Base-by-base conservation (phyloP, 1,284 basidiomycete species). In the Athelia psychrophila region DNA sequence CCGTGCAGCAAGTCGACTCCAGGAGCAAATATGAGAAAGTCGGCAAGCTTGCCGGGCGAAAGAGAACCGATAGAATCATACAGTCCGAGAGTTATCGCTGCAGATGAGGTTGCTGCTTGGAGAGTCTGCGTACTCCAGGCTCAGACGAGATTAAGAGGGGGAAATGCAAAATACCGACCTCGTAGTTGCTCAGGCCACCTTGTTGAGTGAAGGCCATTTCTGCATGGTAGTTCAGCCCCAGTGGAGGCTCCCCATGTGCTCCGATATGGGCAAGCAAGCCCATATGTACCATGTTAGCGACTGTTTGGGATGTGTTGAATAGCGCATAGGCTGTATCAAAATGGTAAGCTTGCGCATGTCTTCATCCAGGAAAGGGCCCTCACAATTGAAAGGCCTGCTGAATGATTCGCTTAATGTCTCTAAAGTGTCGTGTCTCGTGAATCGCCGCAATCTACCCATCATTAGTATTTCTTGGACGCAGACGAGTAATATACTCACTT, bases 211-310 rank as follows among this genome's bases (percentile, higher is more conserved):
- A 86, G 52, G 70, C 74, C 78, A 88, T 83, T 60, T 89, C 86
- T 19, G 79, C 77, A 55, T 89, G 87, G 59, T 88, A 89, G 67
- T 86, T 87, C n/a, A 83, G 60, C 1, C 86, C 86, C 13, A 87
- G 65, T 0, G 87, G 86, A 2, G 81, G 76, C 64, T 89, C 87
- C n/a, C 86, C 86, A 57, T 89, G 86, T 0, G 86, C 86, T 24
- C 86, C 86, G 53, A 89, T 84, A 56, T 86, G 80, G 1, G 81
- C 74, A 23, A 74, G 72, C 19, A 87, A 63, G n/a, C 78, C 86
- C 61, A 66, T 78, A 20, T 75, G 69, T 10, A 87, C 80, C 82
- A 88, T 83, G 59, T 83, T 80, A 1, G 84, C 81, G 12, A 83
- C 74, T 1, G 85, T 86, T 13, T 67, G 67, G 8, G 87, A 88